Evolutionary conservation across 2,329 filamentous ascomycete genomes (phyloP), one percentile per base, ranked within the genome.

Genomic region (Colletotrichum magnum): DNA sequence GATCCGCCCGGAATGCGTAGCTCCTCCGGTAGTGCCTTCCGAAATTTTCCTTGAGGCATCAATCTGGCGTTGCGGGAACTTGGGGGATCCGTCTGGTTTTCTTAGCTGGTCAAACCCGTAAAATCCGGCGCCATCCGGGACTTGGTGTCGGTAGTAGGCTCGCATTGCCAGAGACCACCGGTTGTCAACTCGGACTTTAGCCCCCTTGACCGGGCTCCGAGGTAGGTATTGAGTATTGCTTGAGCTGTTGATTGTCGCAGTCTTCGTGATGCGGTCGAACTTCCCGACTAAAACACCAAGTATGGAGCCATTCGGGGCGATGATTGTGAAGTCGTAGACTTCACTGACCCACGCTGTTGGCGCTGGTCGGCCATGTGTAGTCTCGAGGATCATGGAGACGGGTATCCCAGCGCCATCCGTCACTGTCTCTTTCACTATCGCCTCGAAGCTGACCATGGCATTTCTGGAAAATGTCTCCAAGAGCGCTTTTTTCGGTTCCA

Each of bases 41-140:
- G 60, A 36, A 6, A 64, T 51, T 16, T 13, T n/a, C 16, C 32
- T 45, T 13, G 47, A 63, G 18, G 66, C n/a, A 1, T 71, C 39
- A 1, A 54, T 5, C 15, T 48, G 28, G 10, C 72, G 73, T 24
- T 68, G 68, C 1, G 72, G 71, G 51, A 71, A 71, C 15, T 56
- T 47, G 5, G 65, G 39, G 62, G 6, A 50, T 50, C 73, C 72
- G 21, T 64, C 52, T 43, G 45, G 50, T 1, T 58, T 39, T 16
- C 68, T 67, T 21, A 73, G 60, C 15, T 70, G 69, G 36, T 73
- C 71, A 32, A 71, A 72, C 3, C 68, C 72, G 36, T 74, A 70
- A 13, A 69, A 69, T 0, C 63, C 73, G 15, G 18, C 12, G 12
- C 26, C 13, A 1, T 54, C 47, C 2, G 67, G 73, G 7, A 74